A percentile compares a stretch with the other conserved stretches of the same genome.
Evolutionary conservation across 352 stramenopile genomes (phyloP).

Genomic region (Phytophthora crassamura): DNA sequence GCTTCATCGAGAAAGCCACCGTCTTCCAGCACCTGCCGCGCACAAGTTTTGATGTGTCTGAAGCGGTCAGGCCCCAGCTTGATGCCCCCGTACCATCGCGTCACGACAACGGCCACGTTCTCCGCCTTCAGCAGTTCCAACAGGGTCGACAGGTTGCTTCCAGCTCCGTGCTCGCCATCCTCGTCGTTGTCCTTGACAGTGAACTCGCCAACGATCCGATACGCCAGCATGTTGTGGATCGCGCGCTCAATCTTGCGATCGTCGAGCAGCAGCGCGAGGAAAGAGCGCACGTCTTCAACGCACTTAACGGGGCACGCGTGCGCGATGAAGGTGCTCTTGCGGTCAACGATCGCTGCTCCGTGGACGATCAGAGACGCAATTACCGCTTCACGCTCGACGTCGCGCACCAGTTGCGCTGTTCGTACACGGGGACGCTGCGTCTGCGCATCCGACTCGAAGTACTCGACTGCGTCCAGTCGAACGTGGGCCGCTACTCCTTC

Average conservation of each 20-base stretch:
- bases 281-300: constrained; percentile 82
- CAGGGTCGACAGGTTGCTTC: constrained; percentile 83
- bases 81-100: constrained; percentile 87
- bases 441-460: constrained; percentile 62
- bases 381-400: constrained; percentile 55
- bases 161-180: constrained; percentile 83
- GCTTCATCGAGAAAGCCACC: constrained; percentile 56
- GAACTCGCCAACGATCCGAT: constrained; percentile 78
- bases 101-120: constrained; percentile 87
- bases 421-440: constrained; percentile 71
- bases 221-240: constrained; percentile 91
- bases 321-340: constrained; percentile 87
- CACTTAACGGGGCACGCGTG: constrained; percentile 67
- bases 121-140: constrained; percentile 81
- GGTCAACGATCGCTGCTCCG: constrained; percentile 69
- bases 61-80: constrained; percentile 87
- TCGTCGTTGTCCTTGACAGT: constrained; percentile 89
- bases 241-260: constrained; percentile 85
- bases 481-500: constrained; percentile 16
- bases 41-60: constrained; percentile 83
- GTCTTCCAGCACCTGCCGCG: constrained; percentile 79
- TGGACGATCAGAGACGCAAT: constrained; percentile 77
- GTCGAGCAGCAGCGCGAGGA: constrained; percentile 79
- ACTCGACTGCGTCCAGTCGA: constrained; percentile 31
- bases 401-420: constrained; percentile 62